phyloP scores from a whole-genome alignment of 148 eudicot genomes.

The Dianthus caryophyllus region DNA sequence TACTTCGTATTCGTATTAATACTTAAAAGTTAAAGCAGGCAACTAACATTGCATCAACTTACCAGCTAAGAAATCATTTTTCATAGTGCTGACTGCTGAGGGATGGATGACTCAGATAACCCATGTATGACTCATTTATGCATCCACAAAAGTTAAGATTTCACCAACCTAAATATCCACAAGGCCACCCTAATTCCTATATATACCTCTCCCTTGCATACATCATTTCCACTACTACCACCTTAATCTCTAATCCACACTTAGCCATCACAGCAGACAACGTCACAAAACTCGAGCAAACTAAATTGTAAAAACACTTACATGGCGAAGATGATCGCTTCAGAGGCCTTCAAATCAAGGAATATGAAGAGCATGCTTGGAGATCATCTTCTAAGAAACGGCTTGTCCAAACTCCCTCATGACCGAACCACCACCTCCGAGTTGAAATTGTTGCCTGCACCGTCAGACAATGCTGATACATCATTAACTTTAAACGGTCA shows the following conservation, averaged over 20 bases:
- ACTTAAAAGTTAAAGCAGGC: not conserved
- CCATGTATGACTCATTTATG: constrained; percentile 15
- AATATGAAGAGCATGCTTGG: constrained; percentile 26
- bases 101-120: constrained; percentile 11
- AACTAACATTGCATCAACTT: constrained; percentile 8
- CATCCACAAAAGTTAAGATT: too few relatives aligned
- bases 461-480: not conserved
- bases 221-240: not conserved
- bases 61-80: constrained; percentile 1
- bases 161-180: not conserved
- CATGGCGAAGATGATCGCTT: constrained; percentile 18
- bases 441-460: constrained; percentile 13
- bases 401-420: constrained; percentile 4
- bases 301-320: not conserved
- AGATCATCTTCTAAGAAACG: constrained; percentile 18
- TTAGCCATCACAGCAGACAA: not conserved
- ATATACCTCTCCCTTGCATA: constrained; percentile 14
- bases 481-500: constrained; percentile 5
- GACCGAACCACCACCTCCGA: not conserved
- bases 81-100: constrained; percentile 5
- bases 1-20: not conserved
- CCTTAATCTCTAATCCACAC: not conserved
- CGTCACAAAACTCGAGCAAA: not conserved
- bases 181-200: not conserved
- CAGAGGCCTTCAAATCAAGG: constrained; percentile 16